phyloP scores from a whole-genome alignment of 768 basidiomycete genomes.

The Astraeus odoratus region DNA sequence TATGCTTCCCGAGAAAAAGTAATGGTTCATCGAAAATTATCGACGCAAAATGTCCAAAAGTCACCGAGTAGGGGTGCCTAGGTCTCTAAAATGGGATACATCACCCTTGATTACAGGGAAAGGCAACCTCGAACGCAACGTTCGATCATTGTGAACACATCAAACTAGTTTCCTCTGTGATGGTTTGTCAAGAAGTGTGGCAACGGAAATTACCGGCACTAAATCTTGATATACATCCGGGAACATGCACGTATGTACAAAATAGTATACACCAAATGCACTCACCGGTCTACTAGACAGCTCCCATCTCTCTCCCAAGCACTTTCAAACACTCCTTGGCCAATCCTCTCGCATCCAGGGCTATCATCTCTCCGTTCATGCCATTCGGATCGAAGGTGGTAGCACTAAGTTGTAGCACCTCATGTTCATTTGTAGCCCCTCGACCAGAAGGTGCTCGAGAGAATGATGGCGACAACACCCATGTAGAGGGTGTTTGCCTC shows the following conservation, averaged over 20 bases:
- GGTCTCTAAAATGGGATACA: no score
- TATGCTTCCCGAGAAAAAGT: no score
- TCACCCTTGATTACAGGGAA: no score
- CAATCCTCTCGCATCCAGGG: constrained; percentile 59
- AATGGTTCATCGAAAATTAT: no score
- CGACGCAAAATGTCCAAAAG: no score
- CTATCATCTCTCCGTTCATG: constrained; percentile 21
- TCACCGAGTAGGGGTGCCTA: no score
- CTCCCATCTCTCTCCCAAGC: constrained; percentile 72
- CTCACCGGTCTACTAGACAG: constrained; percentile 11
- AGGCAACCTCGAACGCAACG: no score
- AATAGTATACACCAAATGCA: neutral
- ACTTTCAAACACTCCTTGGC: constrained; percentile 62
- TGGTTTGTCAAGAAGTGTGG: no score
- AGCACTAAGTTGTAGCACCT: constrained; percentile 11
- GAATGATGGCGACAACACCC: constrained; percentile 34
- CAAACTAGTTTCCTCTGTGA: no score
- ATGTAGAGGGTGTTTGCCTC: constrained; percentile 58
- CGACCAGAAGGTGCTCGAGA: neutral
- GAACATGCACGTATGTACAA: neutral
- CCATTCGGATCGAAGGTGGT: constrained; percentile 15
- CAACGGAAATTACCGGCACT: no score
- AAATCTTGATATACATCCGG: no score
- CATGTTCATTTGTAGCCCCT: constrained; percentile 10
- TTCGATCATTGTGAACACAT: no score